Percentiles rank a stretch among this genome's conserved stretches.
Conservation (phyloP, 2,329 filamentous ascomycete genomes). For the Trichophyton benhamiae region DNA sequence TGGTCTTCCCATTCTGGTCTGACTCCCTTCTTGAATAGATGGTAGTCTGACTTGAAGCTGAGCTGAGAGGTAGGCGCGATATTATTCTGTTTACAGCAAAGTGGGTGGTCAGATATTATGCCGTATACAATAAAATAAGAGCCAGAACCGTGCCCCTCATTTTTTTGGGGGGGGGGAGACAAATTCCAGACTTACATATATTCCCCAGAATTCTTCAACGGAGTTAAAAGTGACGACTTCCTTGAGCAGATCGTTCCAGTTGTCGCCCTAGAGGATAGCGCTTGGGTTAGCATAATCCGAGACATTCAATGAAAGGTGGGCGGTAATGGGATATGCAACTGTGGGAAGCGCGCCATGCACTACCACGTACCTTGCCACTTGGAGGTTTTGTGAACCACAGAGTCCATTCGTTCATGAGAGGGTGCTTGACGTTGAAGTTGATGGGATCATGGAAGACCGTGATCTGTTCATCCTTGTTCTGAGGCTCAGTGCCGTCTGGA, state of each 20-base stretch:
- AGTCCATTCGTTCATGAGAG: slow-evolving; percentile 94
- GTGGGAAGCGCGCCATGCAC: background rate
- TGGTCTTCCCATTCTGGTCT: slow-evolving; percentile 97
- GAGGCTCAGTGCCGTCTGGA: slow-evolving; percentile 37
- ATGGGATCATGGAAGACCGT: slow-evolving; percentile 98
- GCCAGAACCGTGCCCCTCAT: background rate
- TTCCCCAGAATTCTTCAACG: slow-evolving; percentile 98
- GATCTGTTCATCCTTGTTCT: slow-evolving; percentile 44
- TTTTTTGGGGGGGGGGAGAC: background rate
- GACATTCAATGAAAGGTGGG: background rate
- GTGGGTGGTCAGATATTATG: background rate
- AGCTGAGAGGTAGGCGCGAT: slow-evolving; percentile 93
- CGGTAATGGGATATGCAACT: background rate
- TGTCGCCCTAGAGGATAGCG: slow-evolving; percentile 57
- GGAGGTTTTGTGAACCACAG: slow-evolving; percentile 99
- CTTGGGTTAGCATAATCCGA: slow-evolving; percentile 9
- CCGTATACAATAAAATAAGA: slow-evolving; percentile 5
- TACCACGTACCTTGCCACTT: slow-evolving; percentile 67
- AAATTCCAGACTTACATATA: slow-evolving; percentile 61
- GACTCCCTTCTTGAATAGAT: slow-evolving; percentile 95
- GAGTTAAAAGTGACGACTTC: slow-evolving; percentile 98
- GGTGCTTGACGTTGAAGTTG: slow-evolving; percentile 99
- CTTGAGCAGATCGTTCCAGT: slow-evolving; percentile 97
- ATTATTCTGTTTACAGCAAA: slow-evolving; percentile 61
- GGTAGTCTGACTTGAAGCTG: slow-evolving; percentile 95